phyloP scores from a whole-genome alignment of 805 yeast genomes.

The Sugiyamaella americana region DNA sequence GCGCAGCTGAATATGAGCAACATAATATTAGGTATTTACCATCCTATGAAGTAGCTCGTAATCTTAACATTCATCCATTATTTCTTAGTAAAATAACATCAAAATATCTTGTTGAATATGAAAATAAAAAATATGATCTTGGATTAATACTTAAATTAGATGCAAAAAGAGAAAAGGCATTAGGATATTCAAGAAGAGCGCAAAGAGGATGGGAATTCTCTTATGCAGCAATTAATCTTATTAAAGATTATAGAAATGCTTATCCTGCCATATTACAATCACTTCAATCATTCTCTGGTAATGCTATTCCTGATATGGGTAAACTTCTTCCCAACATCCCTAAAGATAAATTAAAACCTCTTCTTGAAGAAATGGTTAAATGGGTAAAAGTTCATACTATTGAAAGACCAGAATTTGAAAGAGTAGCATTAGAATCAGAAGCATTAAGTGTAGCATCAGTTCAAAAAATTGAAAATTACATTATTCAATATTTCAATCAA shows the following conservation, averaged over 20 bases:
- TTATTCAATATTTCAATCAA: conserved; percentile 39
- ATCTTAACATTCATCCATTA: conserved; percentile 51
- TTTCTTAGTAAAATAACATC: conserved; percentile 77
- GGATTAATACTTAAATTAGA: conserved; percentile 86
- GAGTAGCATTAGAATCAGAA: conserved; percentile 73
- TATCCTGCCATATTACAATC: conserved; percentile 57
- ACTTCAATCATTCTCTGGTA: conserved; percentile 26
- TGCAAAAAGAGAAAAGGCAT: conserved; percentile 67
- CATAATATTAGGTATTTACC: conserved; percentile 55
- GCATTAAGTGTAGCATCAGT: conserved; percentile 63
- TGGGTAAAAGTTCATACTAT: conserved; percentile 43
- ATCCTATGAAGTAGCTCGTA: conserved; percentile 56
- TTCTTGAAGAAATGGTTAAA: conserved; percentile 37
- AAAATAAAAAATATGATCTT: conserved; percentile 53
- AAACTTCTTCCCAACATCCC: conserved; percentile 20
- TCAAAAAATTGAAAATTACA: conserved; percentile 56
- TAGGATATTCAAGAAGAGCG: conserved; percentile 73
- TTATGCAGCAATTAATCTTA: conserved; percentile 59
- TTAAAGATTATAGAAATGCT: conserved; percentile 51
- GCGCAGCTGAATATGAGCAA: conserved; percentile 52
- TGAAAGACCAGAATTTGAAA: conserved; percentile 37
- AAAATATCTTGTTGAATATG: conserved; percentile 53
- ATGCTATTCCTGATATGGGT: conserved; percentile 21
- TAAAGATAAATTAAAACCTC: conserved; percentile 27
- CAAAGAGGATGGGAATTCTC: conserved; percentile 78